Evolutionary conservation across 2,329 filamentous ascomycete species (phyloP), one percentile per base, ranked within the genome.

Genomic region (Pseudogymnoascus sp.): DNA sequence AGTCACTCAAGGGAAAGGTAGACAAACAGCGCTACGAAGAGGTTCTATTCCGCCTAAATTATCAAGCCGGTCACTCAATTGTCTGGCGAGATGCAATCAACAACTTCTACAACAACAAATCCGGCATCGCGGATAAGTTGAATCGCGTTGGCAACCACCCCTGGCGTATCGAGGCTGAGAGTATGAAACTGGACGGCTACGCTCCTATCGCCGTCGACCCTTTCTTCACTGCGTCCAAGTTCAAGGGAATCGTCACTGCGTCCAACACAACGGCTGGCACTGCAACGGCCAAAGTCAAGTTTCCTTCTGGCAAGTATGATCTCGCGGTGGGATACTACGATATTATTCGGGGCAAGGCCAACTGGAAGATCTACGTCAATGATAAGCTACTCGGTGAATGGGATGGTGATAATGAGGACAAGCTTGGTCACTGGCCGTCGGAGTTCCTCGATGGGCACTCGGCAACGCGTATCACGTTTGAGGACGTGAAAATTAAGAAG

Each of bases 11-110:
- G 57, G 80, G 76, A 1, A 77, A 77, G 45, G 75, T 89, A 52
- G 86, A 89, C 68, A 62, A 71, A 3, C 77, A 85, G 70, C 77
- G 84, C 21, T 87, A 76, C 68, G 73, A 82, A 4, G 76, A 87
- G 52, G 76, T 82, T 33, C 73, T 82, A 0, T 83, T 79, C 71
- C 78, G 82, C 2, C 77, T 86, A 9, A 73, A 72, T 1, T 89
- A 83, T 68, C 86, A 89, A 70, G 82, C 86, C 0, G 86, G 85
- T 0, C 86, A 89, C 70, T 77, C 84, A 0, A 76, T 89, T 15
- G 82, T 88, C 13, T 90, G 86, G 86, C 77, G 86, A 12, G 86
- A 89, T 66, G 77, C 82, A 0, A 82, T 89, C 71, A 81, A 74
- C 66, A 74, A 82, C 60, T 89, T 85, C 72, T 89, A 86, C 71